Evolutionary conservation across 2,329 filamentous ascomycete species (phyloP).

Genomic region (Cercospora sp.): DNA sequence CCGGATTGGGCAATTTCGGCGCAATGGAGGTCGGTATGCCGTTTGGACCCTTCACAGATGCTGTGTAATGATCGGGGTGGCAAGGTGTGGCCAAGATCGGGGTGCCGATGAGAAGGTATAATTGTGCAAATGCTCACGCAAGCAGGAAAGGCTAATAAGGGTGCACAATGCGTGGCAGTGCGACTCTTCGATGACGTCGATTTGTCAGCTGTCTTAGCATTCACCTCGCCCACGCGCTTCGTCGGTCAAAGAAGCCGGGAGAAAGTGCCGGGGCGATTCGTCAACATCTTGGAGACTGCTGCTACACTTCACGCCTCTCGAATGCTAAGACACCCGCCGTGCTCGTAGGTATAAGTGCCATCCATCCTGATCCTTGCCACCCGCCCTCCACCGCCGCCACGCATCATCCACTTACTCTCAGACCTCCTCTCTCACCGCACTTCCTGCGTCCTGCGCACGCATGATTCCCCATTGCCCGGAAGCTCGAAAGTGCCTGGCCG

Average conservation of each 20-base stretch:
- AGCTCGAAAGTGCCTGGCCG: slow-evolving; percentile 18
- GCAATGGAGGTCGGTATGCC: not conserved
- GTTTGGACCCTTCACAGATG: not conserved
- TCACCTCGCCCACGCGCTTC: slow-evolving; percentile 1
- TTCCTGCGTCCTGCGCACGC: not conserved
- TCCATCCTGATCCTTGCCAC: slow-evolving; percentile 6
- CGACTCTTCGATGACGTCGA: not conserved
- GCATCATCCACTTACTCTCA: not conserved
- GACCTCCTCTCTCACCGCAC: not conserved
- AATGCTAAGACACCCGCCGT: not conserved
- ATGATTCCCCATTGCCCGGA: slow-evolving; percentile 20
- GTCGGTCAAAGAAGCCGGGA: not conserved
- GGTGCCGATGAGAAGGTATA: not conserved
- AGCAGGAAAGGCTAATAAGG: not conserved
- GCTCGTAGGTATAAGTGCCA: slow-evolving; percentile 3
- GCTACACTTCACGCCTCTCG: not conserved
- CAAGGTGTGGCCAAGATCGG: not conserved
- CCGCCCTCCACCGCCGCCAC: not conserved
- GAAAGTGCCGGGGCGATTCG: not conserved
- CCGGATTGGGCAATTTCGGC: not conserved
- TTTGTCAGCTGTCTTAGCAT: slow-evolving; percentile 1
- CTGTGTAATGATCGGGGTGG: not conserved
- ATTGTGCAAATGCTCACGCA: not conserved
- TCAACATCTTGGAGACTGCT: not conserved
- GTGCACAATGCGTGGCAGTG: not conserved